phyloP scores from a whole-genome alignment of 176 grass and related monocot species.

The Calamus simplicifolius region DNA sequence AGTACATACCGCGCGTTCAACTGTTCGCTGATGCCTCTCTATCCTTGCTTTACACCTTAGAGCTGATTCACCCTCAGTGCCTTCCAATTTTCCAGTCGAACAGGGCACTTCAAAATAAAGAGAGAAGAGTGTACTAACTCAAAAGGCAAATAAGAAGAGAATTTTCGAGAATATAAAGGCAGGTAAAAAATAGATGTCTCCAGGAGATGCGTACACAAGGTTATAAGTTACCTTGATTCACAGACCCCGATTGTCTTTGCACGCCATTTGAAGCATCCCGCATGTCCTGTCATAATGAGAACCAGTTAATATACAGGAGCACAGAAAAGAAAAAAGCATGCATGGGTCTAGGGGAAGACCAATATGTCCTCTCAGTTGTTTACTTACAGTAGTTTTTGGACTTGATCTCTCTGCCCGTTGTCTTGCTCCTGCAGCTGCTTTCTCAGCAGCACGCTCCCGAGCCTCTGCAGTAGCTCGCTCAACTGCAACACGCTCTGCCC shows the following conservation, averaged over 20 bases:
- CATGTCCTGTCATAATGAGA: slow-evolving; percentile 11
- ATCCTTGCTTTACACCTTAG: slow-evolving; percentile 82
- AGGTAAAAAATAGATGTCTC: too few species aligned
- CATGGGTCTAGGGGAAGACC: too few species aligned
- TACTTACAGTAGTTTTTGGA: too few species aligned
- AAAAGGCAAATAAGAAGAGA: too few species aligned
- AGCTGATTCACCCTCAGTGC: slow-evolving; percentile 64
- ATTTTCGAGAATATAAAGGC: too few species aligned
- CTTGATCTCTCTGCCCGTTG: slow-evolving; percentile 45
- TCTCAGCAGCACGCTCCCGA: slow-evolving; percentile 77
- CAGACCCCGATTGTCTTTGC: slow-evolving; percentile 29
- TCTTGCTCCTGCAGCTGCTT: slow-evolving; percentile 59
- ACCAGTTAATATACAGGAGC: too few species aligned
- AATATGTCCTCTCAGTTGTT: too few species aligned
- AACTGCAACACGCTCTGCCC: slow-evolving; percentile 85
- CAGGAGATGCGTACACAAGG: neutral
- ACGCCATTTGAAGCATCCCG: slow-evolving; percentile 41
- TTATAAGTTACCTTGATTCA: slow-evolving; percentile 38
- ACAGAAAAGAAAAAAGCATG: too few species aligned
- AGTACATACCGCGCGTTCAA: slow-evolving; percentile 73
- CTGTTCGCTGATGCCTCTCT: slow-evolving; percentile 81
- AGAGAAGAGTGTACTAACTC: too few species aligned
- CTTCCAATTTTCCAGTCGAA: slow-evolving; percentile 10
- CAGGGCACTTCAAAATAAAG: too few species aligned
- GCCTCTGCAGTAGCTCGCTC: slow-evolving; percentile 85